Base-by-base conservation (phyloP, 2,329 filamentous ascomycete genomes). In the Salinomyces thailandicus region DNA sequence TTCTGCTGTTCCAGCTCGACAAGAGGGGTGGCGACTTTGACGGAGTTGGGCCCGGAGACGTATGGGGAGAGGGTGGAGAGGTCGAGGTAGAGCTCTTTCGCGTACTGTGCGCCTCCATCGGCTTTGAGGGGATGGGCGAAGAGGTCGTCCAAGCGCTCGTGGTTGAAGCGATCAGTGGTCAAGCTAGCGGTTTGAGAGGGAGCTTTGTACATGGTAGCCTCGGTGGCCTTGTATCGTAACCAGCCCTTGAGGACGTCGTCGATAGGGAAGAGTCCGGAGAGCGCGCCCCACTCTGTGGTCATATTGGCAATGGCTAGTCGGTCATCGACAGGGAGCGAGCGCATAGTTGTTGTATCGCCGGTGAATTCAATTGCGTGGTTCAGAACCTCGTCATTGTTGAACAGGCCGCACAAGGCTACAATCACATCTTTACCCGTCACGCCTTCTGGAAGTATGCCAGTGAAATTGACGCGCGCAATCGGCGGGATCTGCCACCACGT, bases 391-490 rank as follows among this genome's bases (percentile, higher is more conserved):
- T 85, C 81, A 36, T 81, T 76, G 61, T 83, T 82, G 66, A 96
- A 93, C 0, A 94, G 63, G 1, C 82, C 84, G 49, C 85, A 93
- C 1, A 96, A 71, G 0, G 85, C 84, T 17, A 95, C 74, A 47
- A 96, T 96, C 9, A 94, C 82, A 58, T 96, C 91, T 61, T 98
- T 96, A 18, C 86, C 89, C 0, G 81, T 85, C 1, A 94, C 86
- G 8, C 87, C 87, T 1, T 67, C 64, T 0, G 85, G 87, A 5
- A 94, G 64, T 0, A 74, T 61, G 5, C 86, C 87, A 0, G 72
- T 83, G 8, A 96, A 69, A 0, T 74, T 87, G 16, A 95, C 74
- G 61, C 81, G 80, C 1, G 82, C 84, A 18, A 93, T 74, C 0
- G 85, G 85, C 0, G 89, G 89, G 16, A 91, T 73, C 62, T 93